Percentiles rank a stretch among this genome's conserved stretches.
Evolutionary conservation across 2,329 filamentous ascomycete species (phyloP).

Genomic region (Penicillium sp.): DNA sequence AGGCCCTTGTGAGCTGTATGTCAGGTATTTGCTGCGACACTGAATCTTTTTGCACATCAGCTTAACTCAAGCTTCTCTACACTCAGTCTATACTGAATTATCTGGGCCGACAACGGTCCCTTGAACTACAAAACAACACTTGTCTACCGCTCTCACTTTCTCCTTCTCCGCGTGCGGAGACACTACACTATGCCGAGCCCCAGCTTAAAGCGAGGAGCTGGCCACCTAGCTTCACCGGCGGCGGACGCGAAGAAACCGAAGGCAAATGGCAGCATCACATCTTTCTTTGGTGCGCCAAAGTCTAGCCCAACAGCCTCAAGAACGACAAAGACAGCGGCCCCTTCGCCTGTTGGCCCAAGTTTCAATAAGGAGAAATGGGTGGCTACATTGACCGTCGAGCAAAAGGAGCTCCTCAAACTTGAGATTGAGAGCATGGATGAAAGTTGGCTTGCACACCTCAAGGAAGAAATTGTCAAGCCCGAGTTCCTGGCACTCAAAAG

Average conservation of each 20-base stretch:
- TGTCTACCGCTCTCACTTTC: neutral
- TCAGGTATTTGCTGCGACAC: neutral
- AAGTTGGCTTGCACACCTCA: constrained; percentile 87
- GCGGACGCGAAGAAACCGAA: constrained; percentile 72
- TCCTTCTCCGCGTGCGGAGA: neutral
- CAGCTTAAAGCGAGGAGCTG: constrained; percentile 70
- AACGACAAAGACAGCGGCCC: constrained; percentile 31
- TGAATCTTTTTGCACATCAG: neutral
- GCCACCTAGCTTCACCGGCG: constrained; percentile 44
- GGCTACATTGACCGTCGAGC: constrained; percentile 76
- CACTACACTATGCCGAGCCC: constrained; percentile 35
- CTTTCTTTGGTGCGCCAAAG: constrained; percentile 82
- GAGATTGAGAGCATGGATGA: constrained; percentile 93
- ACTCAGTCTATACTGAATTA: neutral
- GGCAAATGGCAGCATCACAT: constrained; percentile 78
- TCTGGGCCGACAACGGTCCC: neutral
- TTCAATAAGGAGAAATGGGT: constrained; percentile 94
- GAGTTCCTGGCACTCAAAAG: constrained; percentile 88
- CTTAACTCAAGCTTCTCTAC: neutral
- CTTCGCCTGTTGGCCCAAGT: constrained; percentile 45
- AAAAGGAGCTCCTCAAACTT: constrained; percentile 78
- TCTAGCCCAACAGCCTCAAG: constrained; percentile 29
- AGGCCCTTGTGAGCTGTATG: neutral
- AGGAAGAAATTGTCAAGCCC: constrained; percentile 78
- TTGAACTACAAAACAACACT: neutral